Evolutionary conservation across 768 basidiomycete species (phyloP).

Genomic region (Favolaschia claudopus): DNA sequence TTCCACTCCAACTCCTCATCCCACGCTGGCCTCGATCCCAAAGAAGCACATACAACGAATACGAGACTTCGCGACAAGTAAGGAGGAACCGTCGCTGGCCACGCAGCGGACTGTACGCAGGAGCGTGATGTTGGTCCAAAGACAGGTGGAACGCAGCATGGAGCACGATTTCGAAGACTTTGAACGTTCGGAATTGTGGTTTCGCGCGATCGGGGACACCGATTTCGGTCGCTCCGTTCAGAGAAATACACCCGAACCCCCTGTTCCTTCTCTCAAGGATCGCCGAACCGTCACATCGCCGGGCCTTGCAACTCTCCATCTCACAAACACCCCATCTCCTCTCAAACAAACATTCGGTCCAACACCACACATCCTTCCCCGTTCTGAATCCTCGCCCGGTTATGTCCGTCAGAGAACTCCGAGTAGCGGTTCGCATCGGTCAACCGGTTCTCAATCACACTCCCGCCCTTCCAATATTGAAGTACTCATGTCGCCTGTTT

Average conservation of each 20-base stretch:
- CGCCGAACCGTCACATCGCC: constrained; percentile 16
- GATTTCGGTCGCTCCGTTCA: constrained; percentile 43
- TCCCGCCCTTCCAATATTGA: constrained; percentile 69
- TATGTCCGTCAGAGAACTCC: constrained; percentile 48
- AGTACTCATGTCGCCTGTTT: constrained; percentile 79
- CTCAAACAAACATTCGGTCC: constrained; percentile 23
- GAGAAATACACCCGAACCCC: constrained; percentile 24
- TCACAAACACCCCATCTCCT: constrained; percentile 19
- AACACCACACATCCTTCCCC: constrained; percentile 31
- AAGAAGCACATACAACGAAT: constrained; percentile 77
- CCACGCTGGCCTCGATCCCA: constrained; percentile 68
- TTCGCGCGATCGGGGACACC: constrained; percentile 82
- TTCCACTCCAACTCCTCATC: constrained; percentile 61
- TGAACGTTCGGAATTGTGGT: constrained; percentile 88
- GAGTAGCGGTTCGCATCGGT: constrained; percentile 49
- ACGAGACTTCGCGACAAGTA: constrained; percentile 65
- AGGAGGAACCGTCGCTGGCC: constrained; percentile 50
- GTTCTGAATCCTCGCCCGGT: constrained; percentile 47
- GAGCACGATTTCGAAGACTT: constrained; percentile 93
- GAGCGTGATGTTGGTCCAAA: constrained; percentile 85
- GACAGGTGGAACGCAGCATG: constrained; percentile 88
- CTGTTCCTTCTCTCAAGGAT: constrained; percentile 19
- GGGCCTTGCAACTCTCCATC: constrained; percentile 20
- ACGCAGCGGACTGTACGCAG: constrained; percentile 68
- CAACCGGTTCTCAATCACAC: constrained; percentile 38